Evolutionary conservation across 1,139 yeast species (phyloP).

Genomic region (Geotrichum bryndzae): DNA sequence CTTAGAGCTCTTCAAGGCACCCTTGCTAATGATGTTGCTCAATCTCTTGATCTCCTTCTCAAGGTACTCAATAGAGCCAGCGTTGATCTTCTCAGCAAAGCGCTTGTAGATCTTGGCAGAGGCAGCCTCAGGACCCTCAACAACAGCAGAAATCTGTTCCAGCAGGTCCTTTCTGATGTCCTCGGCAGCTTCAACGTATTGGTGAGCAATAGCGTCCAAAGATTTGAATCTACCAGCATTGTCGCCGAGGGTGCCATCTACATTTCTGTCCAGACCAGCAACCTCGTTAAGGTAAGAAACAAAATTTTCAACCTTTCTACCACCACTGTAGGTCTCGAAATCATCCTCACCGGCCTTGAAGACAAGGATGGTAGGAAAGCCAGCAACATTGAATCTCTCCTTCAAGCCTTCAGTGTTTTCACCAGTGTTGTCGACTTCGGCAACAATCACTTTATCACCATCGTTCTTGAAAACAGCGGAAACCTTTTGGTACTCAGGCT

Average conservation of each 20-base stretch:
- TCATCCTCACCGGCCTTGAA: conserved; percentile 41
- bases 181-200: conserved; percentile 17
- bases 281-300: conserved; percentile 47
- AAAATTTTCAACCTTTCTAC: conserved; percentile 42
- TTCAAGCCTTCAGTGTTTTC: conserved; percentile 42
- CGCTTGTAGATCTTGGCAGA: conserved; percentile 45
- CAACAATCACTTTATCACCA: conserved; percentile 42
- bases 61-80: conserved; percentile 46
- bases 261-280: conserved; percentile 48
- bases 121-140: conserved; percentile 18
- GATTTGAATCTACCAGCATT: conserved; percentile 52
- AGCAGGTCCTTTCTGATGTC: conserved; percentile 7
- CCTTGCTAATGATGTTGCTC: conserved; percentile 40
- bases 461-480: conserved; percentile 46
- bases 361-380: conserved; percentile 51
- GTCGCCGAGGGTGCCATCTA: conserved; percentile 46
- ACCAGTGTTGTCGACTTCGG: conserved; percentile 46
- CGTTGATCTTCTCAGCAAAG: conserved; percentile 45
- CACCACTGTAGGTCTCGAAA: conserved; percentile 42
- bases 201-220: conserved; percentile 35
- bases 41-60: conserved; percentile 50
- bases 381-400: conserved; percentile 41
- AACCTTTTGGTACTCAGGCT: conserved; percentile 58
- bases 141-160: conserved; percentile 23
- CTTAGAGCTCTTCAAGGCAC: conserved; percentile 34